phyloP scores from a whole-genome alignment of 805 yeast species.

The Pichia pseudocactophila region DNA sequence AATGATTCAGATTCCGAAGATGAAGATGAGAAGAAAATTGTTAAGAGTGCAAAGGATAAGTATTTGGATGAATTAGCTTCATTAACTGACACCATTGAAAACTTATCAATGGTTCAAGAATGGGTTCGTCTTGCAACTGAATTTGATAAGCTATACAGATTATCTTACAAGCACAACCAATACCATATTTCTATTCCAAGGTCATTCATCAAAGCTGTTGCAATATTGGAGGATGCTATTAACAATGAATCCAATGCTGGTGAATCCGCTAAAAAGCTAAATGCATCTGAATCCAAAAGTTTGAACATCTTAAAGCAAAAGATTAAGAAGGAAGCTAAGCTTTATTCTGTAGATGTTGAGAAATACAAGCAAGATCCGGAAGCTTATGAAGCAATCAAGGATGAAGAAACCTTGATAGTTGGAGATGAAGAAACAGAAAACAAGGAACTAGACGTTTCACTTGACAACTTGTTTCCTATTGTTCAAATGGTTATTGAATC shows the following conservation, averaged over 20 bases:
- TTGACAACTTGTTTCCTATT: constrained; percentile 51
- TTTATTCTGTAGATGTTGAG: constrained; percentile 50
- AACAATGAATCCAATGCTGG: constrained; percentile 42
- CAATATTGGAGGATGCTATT: constrained; percentile 63
- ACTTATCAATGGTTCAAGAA: constrained; percentile 59
- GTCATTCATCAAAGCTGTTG: constrained; percentile 57
- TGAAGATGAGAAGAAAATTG: constrained; percentile 71
- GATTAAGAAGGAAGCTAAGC: constrained; percentile 70
- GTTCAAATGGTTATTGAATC: constrained; percentile 72
- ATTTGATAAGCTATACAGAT: constrained; percentile 69
- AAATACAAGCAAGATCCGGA: constrained; percentile 64
- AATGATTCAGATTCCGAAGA: constrained; percentile 32
- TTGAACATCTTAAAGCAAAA: constrained; percentile 84
- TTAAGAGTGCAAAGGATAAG: constrained; percentile 90
- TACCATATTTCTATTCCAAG: constrained; percentile 70
- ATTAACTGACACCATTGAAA: constrained; percentile 57
- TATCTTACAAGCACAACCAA: constrained; percentile 60
- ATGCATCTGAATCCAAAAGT: constrained; percentile 76
- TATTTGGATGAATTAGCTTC: constrained; percentile 77
- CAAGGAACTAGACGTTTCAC: constrained; percentile 24
- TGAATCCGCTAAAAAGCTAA: constrained; percentile 54
- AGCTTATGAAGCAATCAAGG: constrained; percentile 47
- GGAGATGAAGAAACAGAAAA: constrained; percentile 4
- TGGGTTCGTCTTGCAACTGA: constrained; percentile 71
- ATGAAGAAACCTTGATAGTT: constrained; percentile 2